Evolutionary conservation across 2,329 filamentous ascomycete genomes (phyloP).

Genomic region (Clonostachys rosea): DNA sequence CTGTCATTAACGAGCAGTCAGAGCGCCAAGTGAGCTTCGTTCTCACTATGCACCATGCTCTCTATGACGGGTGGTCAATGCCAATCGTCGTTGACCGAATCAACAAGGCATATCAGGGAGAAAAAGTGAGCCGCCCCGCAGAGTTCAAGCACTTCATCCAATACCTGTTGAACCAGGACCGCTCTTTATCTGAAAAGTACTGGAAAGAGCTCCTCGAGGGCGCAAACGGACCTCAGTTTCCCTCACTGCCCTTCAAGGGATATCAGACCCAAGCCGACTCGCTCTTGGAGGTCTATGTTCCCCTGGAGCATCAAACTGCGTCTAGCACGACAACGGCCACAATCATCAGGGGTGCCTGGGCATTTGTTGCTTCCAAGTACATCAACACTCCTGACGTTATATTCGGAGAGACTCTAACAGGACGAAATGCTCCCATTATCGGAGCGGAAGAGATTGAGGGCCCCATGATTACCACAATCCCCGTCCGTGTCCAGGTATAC

Average conservation of each 20-base stretch:
- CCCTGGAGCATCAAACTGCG: conserved; percentile 20
- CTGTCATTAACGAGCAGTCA: conserved; percentile 25
- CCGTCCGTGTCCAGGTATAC: conserved; percentile 44
- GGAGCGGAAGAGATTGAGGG: conserved; percentile 51
- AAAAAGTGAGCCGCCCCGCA: conserved; percentile 22
- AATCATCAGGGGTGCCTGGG: conserved; percentile 55
- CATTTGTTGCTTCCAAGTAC: conserved; percentile 47
- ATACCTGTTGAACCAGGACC: conserved; percentile 34
- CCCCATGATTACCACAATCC: conserved; percentile 57
- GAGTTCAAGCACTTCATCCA: conserved; percentile 45
- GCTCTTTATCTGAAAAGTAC: conserved; percentile 32
- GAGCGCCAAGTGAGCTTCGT: conserved; percentile 27
- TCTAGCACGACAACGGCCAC: conserved; percentile 47
- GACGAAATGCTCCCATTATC: conserved; percentile 43
- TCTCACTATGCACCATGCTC: conserved; percentile 49
- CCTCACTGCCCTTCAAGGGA: conserved; percentile 35
- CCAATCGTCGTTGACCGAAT: conserved; percentile 42
- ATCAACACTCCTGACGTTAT: conserved; percentile 46
- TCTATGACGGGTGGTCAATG: conserved; percentile 55
- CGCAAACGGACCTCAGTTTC: conserved; percentile 40
- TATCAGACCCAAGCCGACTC: conserved; percentile 48
- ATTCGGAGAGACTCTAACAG: conserved; percentile 56
- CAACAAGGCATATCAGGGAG: conserved; percentile 34
- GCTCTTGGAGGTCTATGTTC: conserved; percentile 46
- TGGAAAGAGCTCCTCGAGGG: conserved; percentile 41